phyloP scores from a whole-genome alignment of 2,329 filamentous ascomycete species.

The Endoconidiophora polonica region DNA sequence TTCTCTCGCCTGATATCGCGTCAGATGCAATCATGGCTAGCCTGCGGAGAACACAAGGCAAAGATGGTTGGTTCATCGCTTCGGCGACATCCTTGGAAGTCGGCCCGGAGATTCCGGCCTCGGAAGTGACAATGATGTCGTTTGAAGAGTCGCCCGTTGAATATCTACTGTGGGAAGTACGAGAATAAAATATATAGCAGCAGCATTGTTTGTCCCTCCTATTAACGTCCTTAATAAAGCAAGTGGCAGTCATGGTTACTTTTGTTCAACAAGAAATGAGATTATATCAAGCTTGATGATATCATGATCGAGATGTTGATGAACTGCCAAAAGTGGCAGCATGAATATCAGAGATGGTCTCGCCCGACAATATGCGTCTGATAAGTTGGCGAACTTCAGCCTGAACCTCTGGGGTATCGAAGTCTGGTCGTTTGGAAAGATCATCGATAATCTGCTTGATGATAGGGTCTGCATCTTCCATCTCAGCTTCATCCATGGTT shows the following conservation, averaged over 20 bases:
- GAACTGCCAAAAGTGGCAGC: neutral
- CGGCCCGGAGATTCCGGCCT: too few species aligned
- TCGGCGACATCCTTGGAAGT: slow-evolving; percentile 33
- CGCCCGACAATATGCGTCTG: slow-evolving; percentile 58
- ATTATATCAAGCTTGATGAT: neutral
- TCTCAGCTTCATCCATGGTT: slow-evolving; percentile 46
- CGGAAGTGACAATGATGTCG: slow-evolving; percentile 36
- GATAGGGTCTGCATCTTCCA: slow-evolving; percentile 52
- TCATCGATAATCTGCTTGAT: slow-evolving; percentile 79
- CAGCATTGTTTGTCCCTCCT: neutral
- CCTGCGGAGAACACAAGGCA: neutral
- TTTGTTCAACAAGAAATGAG: neutral
- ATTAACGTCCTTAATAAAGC: neutral
- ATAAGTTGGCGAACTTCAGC: slow-evolving; percentile 62
- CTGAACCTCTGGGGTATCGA: slow-evolving; percentile 67
- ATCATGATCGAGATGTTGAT: neutral
- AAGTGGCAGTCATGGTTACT: neutral
- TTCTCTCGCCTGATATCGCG: slow-evolving; percentile 37
- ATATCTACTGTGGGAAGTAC: slow-evolving; percentile 45
- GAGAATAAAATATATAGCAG: slow-evolving; percentile 11
- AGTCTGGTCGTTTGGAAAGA: slow-evolving; percentile 67
- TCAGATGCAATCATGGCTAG: slow-evolving; percentile 14
- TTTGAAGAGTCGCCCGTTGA: slow-evolving; percentile 28
- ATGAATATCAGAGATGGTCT: slow-evolving; percentile 35
- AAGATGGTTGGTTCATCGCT: slow-evolving; percentile 5